Evolutionary conservation across 345 rosid species (phyloP).

Genomic region (Durio zibethinus): DNA sequence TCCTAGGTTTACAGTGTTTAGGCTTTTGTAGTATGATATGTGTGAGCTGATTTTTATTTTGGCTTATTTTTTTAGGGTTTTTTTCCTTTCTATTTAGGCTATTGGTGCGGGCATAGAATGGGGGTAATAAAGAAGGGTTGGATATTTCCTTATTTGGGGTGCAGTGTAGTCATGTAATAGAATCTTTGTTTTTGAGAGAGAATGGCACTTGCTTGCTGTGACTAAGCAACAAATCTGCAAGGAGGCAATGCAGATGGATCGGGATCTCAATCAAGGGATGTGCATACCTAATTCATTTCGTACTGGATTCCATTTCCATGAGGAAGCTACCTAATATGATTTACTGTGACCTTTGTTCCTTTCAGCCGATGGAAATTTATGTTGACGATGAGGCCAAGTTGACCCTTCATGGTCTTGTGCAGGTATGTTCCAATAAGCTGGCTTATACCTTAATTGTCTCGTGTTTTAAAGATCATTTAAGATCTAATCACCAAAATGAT

Average conservation of each 20-base stretch:
- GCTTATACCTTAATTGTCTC: too few species aligned
- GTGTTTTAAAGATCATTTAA: not conserved
- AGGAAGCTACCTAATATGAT: conserved; percentile 66
- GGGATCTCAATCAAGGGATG: conserved; percentile 47
- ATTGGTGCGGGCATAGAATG: not conserved
- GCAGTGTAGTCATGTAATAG: conserved; percentile 9
- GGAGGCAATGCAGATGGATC: conserved; percentile 45
- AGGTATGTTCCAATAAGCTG: conserved; percentile 40
- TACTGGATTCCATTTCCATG: conserved; percentile 63
- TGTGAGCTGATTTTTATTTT: not conserved
- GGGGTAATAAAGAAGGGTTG: conserved; percentile 9
- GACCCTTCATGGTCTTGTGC: conserved; percentile 99
- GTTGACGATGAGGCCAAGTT: conserved; percentile 97
- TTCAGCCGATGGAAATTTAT: conserved; percentile 99
- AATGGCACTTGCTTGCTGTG: conserved; percentile 29
- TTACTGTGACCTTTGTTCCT: conserved; percentile 75
- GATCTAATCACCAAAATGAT: not conserved
- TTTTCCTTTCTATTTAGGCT: not conserved
- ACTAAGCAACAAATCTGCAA: conserved; percentile 26
- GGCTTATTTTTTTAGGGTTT: not conserved
- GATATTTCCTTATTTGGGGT: conserved; percentile 10
- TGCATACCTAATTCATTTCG: conserved; percentile 53
- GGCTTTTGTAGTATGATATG: not conserved
- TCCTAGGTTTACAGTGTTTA: not conserved
- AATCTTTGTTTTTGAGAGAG: conserved; percentile 16